phyloP scores from a whole-genome alignment of 148 eudicot genomes.

The Vaccinium myrtillus region DNA sequence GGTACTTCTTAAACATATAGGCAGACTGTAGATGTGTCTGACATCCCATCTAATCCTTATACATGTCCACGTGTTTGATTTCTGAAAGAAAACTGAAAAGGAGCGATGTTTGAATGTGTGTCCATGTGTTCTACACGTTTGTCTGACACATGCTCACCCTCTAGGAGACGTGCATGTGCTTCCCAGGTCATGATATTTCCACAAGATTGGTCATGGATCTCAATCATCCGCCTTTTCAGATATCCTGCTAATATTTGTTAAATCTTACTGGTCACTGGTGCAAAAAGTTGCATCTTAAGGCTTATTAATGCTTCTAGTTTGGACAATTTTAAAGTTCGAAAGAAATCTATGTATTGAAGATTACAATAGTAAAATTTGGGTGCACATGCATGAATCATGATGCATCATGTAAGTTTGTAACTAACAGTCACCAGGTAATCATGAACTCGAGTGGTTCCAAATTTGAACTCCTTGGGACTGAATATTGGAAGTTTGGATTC shows the following conservation, averaged over 20 bases:
- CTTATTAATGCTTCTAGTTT: neutral
- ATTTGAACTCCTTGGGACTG: neutral
- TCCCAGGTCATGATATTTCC: neutral
- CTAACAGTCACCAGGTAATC: neutral
- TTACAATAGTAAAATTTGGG: neutral
- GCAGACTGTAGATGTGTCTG: neutral
- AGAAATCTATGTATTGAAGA: neutral
- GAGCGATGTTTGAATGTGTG: neutral
- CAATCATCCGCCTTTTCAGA: neutral
- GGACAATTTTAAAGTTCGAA: neutral
- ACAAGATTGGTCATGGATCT: neutral
- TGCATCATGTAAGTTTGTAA: neutral
- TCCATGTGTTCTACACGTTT: neutral
- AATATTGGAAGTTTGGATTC: neutral
- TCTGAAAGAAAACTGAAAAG: neutral
- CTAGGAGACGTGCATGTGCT: neutral
- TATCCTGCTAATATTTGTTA: neutral
- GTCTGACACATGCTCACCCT: neutral
- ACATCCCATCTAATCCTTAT: no score
- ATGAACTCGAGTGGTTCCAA: neutral
- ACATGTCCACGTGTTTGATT: no score
- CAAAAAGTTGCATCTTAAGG: neutral
- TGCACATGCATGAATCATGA: neutral
- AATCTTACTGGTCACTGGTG: neutral
- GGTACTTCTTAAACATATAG: neutral